Percentiles rank a stretch among this genome's conserved stretches.
These are phyloP conservation scores for Arthrobotrys entomopaga DNA, from an alignment of 2,329 filamentous ascomycete species.

Conservation along the genomic window DNA sequence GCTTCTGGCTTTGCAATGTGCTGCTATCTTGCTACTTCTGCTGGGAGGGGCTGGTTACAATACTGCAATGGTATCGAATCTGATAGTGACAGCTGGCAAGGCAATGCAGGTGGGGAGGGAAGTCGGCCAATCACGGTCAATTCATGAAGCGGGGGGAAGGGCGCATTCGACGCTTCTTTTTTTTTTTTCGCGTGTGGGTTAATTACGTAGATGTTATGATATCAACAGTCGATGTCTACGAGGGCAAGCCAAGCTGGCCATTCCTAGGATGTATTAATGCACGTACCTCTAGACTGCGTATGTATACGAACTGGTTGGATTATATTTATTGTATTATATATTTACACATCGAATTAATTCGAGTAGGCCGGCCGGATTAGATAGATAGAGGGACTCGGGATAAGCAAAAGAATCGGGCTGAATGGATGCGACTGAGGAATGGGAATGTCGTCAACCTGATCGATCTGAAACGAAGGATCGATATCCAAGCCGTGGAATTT, in stretches of 20 bases:
- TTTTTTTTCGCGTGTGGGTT: neutral
- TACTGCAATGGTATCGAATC: no score
- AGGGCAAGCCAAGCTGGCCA: no score
- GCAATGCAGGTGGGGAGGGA: neutral
- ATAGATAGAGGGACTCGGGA: neutral
- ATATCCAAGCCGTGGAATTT: neutral
- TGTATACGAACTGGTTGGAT: no score
- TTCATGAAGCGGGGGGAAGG: neutral
- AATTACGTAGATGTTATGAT: neutral
- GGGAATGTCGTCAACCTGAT: neutral
- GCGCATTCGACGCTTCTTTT: neutral
- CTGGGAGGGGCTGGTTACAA: no score
- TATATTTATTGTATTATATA: neutral
- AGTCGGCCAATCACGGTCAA: slow-evolving; percentile 20
- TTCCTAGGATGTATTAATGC: no score
- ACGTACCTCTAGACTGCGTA: no score
- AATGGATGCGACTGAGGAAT: neutral
- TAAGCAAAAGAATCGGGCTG: neutral
- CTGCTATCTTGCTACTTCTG: no score
- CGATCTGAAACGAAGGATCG: neutral
- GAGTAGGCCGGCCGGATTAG: neutral
- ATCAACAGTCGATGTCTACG: no score
- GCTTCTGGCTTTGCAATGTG: no score
- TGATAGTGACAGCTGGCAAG: slow-evolving; percentile 27
- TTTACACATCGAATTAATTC: slow-evolving; percentile 1